Evolutionary conservation across 2,329 filamentous ascomycete genomes (phyloP).

Genomic region (Pseudogymnoascus sp.): DNA sequence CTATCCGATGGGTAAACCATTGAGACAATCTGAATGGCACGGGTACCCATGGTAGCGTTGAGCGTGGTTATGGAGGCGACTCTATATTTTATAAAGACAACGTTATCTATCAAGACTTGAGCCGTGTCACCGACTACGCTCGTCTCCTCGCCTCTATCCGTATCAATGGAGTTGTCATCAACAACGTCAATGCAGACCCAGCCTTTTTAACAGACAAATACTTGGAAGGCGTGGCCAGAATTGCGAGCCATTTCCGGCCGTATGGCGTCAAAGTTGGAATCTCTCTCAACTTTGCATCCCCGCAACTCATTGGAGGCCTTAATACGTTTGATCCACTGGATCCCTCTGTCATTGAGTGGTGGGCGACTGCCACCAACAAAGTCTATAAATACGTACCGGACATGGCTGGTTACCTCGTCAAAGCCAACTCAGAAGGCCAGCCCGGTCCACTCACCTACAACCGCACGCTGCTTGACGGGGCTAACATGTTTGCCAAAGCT

Average conservation of each 20-base stretch:
- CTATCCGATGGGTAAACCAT: slow-evolving; percentile 62
- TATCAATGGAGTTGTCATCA: slow-evolving; percentile 58
- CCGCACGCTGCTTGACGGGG: slow-evolving; percentile 57
- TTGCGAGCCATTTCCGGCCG: slow-evolving; percentile 57
- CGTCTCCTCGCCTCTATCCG: slow-evolving; percentile 57
- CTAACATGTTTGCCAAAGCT: slow-evolving; percentile 57
- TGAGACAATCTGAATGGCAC: slow-evolving; percentile 58
- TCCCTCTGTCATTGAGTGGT: slow-evolving; percentile 49
- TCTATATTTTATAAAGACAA: slow-evolving; percentile 61
- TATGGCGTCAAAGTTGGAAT: slow-evolving; percentile 58
- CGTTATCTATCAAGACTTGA: slow-evolving; percentile 46
- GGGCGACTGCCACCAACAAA: slow-evolving; percentile 48
- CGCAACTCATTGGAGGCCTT: slow-evolving; percentile 45
- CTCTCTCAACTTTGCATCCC: slow-evolving; percentile 60
- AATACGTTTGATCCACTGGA: slow-evolving; percentile 58
- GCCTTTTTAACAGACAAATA: slow-evolving; percentile 46
- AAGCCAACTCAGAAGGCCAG: slow-evolving; percentile 65
- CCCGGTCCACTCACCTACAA: slow-evolving; percentile 62
- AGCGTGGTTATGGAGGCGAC: slow-evolving; percentile 57
- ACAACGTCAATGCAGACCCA: slow-evolving; percentile 64
- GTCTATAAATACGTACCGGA: slow-evolving; percentile 56
- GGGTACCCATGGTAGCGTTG: slow-evolving; percentile 43
- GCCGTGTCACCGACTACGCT: slow-evolving; percentile 52
- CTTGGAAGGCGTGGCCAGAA: slow-evolving; percentile 49
- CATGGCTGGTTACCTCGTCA: slow-evolving; percentile 59